Conservation (phyloP, 257 asterid genomes). For the Solanum corneliomulleri region DNA sequence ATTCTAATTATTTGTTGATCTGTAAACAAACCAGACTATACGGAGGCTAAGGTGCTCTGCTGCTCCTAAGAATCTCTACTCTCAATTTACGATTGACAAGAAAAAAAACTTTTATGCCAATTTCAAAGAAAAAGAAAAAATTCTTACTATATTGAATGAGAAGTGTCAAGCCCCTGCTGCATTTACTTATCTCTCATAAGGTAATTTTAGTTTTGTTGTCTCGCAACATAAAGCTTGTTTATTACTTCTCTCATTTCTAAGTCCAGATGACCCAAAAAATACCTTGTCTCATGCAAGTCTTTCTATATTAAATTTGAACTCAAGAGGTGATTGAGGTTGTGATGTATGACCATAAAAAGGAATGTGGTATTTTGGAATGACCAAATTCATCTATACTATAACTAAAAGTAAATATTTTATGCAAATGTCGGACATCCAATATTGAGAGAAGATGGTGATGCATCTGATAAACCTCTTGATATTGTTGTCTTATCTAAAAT, state of each 20-base stretch:
- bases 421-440: too few species aligned
- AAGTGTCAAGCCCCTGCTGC: neutral
- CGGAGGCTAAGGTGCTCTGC: neutral
- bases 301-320: neutral
- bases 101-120: neutral
- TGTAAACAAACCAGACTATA: neutral
- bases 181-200: neutral
- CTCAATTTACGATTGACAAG: neutral
- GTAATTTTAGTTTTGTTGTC: neutral
- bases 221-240: neutral
- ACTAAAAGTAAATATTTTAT: too few species aligned
- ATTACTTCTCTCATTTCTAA: neutral
- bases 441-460: too few species aligned
- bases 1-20: neutral
- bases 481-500: too few species aligned
- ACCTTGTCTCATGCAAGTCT: neutral
- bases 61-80: neutral
- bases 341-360: neutral
- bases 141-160: neutral
- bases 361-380: too few species aligned
- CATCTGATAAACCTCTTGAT: too few species aligned
- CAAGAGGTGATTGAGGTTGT: neutral
- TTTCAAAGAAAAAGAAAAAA: too few species aligned
- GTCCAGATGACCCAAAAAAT: neutral
- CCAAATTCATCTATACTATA: too few species aligned